Evolutionary conservation across 805 yeast genomes (phyloP), one percentile per base, ranked within the genome.

Genomic region (Yamadazyma akitaensis): DNA sequence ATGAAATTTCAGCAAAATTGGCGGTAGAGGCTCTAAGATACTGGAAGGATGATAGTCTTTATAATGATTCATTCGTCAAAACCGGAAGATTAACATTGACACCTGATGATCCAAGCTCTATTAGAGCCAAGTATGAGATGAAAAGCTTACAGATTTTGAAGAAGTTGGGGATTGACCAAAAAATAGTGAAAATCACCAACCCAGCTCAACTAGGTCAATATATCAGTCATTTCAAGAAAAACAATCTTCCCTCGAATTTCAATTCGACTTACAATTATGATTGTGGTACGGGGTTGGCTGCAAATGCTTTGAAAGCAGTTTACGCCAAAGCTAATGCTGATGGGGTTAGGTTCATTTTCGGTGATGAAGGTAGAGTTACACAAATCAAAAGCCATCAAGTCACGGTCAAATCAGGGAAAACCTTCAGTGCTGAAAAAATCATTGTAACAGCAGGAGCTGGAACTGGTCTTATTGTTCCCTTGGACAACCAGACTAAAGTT

Each of bases 361-460:
- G 51, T 17, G 47, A 46, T 21, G 52, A 51, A 36, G 57, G 57
- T 2, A 37, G 37, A 17, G 55, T 40, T 5, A 44, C 33, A 13
- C 16, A 28, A 2, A 44, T 53, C 6, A 24, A 26, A 3, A 19
- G 47, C 19, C 25, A 39, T 12, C 12, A 39, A 14, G 55, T 44
- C 5, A 26, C 30, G 17, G 51, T 43, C 8, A 48, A 48, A 26
- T 45, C 50, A 10, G 75, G 75, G 2, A 35, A 50, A 3, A 38
- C 37, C 6, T 58, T 55, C 32, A 54, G 59, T 5, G 73, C 66
- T 2, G 62, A 67, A 28, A 57, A 61, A 38, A 57, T 70, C 10
- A 38, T 73, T 3, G 59, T 73, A 1, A 54, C 68, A 1, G 50
- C 63, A 21, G 78, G 77, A 11, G 75, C 77, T 0, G 54, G 65